Evolutionary conservation across 2,329 filamentous ascomycete species (phyloP), one percentile per base, ranked within the genome.

Genomic region (Pseudogymnoascus sp.): DNA sequence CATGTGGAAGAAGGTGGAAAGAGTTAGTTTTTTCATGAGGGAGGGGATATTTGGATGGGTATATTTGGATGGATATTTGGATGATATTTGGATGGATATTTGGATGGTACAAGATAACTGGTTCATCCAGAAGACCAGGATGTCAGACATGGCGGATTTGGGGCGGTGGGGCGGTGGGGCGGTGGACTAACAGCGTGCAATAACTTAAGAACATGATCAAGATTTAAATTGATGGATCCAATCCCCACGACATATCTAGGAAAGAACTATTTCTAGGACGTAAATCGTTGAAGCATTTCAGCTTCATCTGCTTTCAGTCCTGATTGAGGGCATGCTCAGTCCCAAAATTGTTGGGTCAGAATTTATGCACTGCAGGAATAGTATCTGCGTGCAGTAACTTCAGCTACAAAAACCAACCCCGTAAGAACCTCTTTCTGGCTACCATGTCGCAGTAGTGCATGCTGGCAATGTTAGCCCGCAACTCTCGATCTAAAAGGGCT

Each of bases 381-480:
- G 30, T 57, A 28, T 57, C 52, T 33, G 52, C 52, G 52, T 33
- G 28, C 52, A 28, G 5, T 8, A 33, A 57, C 9, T 57, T 57
- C 21, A 57, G 52, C 52, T 34, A 34, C 3, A 35, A 33, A 57
- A 6, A 5, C 30, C 52, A 35, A 34, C 3, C 52, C 23, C 15
- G n/a, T 57, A 28, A 57, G 33, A 34, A 34, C 1, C 33, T 57
- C 52, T 57, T 57, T 57, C 52, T 33, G 52, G 52, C 1, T 2
- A 57, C n/a, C 21, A 35, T 18, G 19, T 57, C 52, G 21, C 23
- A 34, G 52, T 9, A 57, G 28, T 35, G 52, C 9, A 34, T 34
- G 52, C 52, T 35, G 23, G 18, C 6, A 58, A 56, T 34, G 58
- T 21, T 6, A 26, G 37, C 35, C 60, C 65, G 4, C 58, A 72